phyloP scores from a whole-genome alignment of 2,329 filamentous ascomycete genomes.

The Alternaria ventricosa region DNA sequence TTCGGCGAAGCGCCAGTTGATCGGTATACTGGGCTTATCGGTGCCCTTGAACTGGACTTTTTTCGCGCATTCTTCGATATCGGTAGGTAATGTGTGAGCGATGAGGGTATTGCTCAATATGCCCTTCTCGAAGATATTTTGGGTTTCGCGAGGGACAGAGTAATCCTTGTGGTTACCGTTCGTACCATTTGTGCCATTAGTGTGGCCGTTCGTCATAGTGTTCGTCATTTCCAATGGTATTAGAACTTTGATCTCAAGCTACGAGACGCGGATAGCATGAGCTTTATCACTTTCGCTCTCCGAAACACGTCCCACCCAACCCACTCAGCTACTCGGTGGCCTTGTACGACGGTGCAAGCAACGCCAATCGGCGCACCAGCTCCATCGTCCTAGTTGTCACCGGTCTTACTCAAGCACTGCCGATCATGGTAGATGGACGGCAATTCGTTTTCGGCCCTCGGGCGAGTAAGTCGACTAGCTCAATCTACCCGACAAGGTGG shows the following conservation, averaged over 20 bases:
- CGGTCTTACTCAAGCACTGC: background rate
- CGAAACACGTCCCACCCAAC: background rate
- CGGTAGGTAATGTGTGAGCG: slow-evolving; percentile 43
- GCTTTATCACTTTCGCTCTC: background rate
- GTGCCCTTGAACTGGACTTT: slow-evolving; percentile 54
- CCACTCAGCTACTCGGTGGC: background rate
- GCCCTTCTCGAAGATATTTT: slow-evolving; percentile 43
- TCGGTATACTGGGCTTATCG: slow-evolving; percentile 55
- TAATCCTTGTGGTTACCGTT: slow-evolving; percentile 24
- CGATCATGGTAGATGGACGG: background rate
- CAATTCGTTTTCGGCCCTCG: slow-evolving; percentile 16
- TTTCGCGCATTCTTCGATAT: slow-evolving; percentile 45
- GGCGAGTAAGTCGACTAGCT: slow-evolving; percentile 31
- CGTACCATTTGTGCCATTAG: slow-evolving; percentile 9
- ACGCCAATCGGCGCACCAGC: background rate
- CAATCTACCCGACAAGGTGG: background rate
- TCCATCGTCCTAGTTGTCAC: background rate
- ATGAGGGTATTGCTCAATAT: slow-evolving; percentile 55
- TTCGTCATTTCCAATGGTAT: background rate
- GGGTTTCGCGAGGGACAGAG: slow-evolving; percentile 36
- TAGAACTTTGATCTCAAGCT: background rate
- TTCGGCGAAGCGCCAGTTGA: slow-evolving; percentile 65
- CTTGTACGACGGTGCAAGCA: background rate
- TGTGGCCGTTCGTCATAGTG: background rate
- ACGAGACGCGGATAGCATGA: background rate